These are phyloP conservation scores for Vicia faba DNA, from an alignment of 306 rosid genomes.

Conservation along the genomic window DNA sequence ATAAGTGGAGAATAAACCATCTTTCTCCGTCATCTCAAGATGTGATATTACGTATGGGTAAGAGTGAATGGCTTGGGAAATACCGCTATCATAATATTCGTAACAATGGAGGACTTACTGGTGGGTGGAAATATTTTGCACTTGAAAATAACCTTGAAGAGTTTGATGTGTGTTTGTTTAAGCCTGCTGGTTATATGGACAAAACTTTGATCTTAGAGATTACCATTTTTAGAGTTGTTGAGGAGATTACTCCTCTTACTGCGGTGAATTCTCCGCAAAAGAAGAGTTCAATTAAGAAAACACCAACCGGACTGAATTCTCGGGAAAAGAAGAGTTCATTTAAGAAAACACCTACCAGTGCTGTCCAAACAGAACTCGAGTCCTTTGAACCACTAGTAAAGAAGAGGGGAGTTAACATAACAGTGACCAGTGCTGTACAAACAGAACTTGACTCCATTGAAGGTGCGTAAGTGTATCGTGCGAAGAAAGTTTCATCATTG, in stretches of 20 bases:
- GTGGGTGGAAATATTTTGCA: constrained; percentile 68
- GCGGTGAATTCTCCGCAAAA: constrained; percentile 19
- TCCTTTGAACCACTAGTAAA: no score
- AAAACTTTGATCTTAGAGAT: constrained; percentile 48
- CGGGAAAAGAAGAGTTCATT: background rate
- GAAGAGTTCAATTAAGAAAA: no score
- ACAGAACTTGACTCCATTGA: background rate
- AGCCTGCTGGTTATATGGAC: constrained; percentile 35
- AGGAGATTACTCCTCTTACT: constrained; percentile 45
- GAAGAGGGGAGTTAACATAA: constrained; percentile 30
- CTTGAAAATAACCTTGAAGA: constrained; percentile 69
- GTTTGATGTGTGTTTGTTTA: constrained; percentile 64
- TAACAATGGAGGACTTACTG: constrained; percentile 50
- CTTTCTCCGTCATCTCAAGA: constrained; percentile 49
- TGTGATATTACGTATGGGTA: constrained; percentile 46
- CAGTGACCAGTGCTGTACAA: background rate
- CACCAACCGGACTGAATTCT: no score
- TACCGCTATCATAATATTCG: constrained; percentile 42
- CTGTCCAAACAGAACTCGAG: no score
- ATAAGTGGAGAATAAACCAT: constrained; percentile 44
- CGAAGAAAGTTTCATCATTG: background rate
- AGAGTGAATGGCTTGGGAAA: constrained; percentile 48
- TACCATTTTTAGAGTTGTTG: constrained; percentile 60
- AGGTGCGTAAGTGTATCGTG: background rate
- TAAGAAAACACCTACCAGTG: no score